Conservation (phyloP, 139 green algal genomes). For the Volvox reticuliferus region DNA sequence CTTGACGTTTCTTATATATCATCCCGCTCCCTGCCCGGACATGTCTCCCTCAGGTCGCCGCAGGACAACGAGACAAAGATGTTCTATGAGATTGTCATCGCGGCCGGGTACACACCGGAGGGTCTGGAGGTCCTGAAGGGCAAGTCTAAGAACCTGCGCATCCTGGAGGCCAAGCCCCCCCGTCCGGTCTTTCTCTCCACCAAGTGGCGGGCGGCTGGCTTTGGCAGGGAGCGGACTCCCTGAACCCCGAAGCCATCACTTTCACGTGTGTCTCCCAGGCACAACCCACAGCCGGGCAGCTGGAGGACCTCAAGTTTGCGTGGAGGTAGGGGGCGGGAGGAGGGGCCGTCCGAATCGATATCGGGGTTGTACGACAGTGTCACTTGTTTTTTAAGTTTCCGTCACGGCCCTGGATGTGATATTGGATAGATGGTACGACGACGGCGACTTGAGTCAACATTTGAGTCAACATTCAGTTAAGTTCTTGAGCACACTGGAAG, state of each 20-base stretch:
- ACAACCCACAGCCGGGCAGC: constrained; percentile 89
- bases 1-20: not conserved
- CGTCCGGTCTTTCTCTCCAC: constrained; percentile 78
- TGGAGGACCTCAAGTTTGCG: constrained; percentile 97
- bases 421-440: no score
- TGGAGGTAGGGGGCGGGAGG: constrained; percentile 78
- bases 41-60: constrained; percentile 69
- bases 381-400: no score
- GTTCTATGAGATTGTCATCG: constrained; percentile 99
- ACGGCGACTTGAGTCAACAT: no score
- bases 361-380: no score
- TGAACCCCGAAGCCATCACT: constrained; percentile 84
- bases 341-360: no score
- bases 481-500: no score
- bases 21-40: not conserved
- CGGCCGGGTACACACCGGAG: constrained; percentile 93
- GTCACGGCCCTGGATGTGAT: no score
- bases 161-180: constrained; percentile 92
- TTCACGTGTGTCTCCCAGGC: constrained; percentile 89
- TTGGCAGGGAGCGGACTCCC: constrained; percentile 87
- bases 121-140: constrained; percentile 95
- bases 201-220: constrained; percentile 92
- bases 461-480: no score
- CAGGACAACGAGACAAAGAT: constrained; percentile 97
- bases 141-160: constrained; percentile 98